Conservation (phyloP, 2,329 filamentous ascomycete species). For the Penicillium glabrum region DNA sequence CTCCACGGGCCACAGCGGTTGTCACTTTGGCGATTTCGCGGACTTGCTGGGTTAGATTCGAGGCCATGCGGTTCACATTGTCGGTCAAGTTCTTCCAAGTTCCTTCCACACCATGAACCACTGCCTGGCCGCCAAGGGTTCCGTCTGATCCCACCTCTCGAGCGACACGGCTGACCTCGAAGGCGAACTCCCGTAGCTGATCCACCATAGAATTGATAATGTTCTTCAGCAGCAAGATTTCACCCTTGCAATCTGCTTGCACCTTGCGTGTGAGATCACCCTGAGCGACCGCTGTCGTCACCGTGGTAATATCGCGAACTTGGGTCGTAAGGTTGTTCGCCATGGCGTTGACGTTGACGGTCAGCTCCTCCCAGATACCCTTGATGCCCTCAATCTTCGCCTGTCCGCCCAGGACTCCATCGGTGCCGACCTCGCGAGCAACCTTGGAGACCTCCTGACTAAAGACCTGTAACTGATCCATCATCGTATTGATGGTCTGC, state of each 20-base stretch:
- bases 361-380: slow-evolving; percentile 82
- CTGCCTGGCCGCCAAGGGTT: slow-evolving; percentile 84
- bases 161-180: slow-evolving; percentile 90
- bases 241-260: slow-evolving; percentile 82
- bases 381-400: slow-evolving; percentile 77
- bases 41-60: slow-evolving; percentile 93
- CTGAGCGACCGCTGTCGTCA: slow-evolving; percentile 66
- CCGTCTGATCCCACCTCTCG: slow-evolving; percentile 93
- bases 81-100: slow-evolving; percentile 93
- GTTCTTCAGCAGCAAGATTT: slow-evolving; percentile 87
- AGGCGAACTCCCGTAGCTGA: slow-evolving; percentile 88
- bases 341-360: slow-evolving; percentile 81
- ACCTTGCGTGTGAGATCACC: slow-evolving; percentile 95
- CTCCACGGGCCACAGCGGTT: slow-evolving; percentile 86
- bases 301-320: slow-evolving; percentile 85
- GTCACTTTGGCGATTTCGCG: slow-evolving; percentile 94
- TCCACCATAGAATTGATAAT: slow-evolving; percentile 99
- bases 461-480: slow-evolving; percentile 76
- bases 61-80: slow-evolving; percentile 94
- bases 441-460: slow-evolving; percentile 78
- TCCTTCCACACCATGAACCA: slow-evolving; percentile 88
- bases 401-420: slow-evolving; percentile 75
- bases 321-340: slow-evolving; percentile 82
- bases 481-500: slow-evolving; percentile 83
- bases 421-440: slow-evolving; percentile 75